Evolutionary conservation across 1,284 basidiomycete species (phyloP).

Genomic region (Cystobasidium pallidum): DNA sequence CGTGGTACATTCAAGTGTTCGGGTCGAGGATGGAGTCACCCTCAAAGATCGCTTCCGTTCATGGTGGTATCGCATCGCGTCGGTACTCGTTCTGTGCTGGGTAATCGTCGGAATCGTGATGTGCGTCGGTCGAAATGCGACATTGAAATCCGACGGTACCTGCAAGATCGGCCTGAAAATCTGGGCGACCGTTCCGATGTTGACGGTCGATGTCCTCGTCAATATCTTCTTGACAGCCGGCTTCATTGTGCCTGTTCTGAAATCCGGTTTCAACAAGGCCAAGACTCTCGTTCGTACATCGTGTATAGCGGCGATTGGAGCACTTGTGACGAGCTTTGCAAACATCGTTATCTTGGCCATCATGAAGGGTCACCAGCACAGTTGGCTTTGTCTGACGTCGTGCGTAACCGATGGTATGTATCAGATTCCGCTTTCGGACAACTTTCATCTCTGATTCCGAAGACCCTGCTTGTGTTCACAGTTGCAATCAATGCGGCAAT

Average conservation of each 20-base stretch:
- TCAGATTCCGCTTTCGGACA: neutral
- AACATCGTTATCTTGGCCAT: constrained; percentile 63
- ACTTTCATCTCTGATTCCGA: too few relatives aligned
- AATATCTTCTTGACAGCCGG: constrained; percentile 60
- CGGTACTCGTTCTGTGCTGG: constrained; percentile 56
- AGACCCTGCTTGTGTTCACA: too few relatives aligned
- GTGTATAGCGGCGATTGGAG: constrained; percentile 60
- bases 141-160: constrained; percentile 56
- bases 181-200: constrained; percentile 57
- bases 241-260: constrained; percentile 61
- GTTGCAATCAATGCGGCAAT: constrained; percentile 45
- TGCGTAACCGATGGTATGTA: constrained; percentile 60
- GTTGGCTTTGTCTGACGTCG: constrained; percentile 64
- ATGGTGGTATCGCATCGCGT: constrained; percentile 57
- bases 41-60: constrained; percentile 54
- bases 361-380: constrained; percentile 62
- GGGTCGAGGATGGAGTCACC: constrained; percentile 50
- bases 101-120: constrained; percentile 55
- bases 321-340: constrained; percentile 57
- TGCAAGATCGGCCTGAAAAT: constrained; percentile 61
- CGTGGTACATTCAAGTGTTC: constrained; percentile 53
- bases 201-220: constrained; percentile 60
- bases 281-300: constrained; percentile 46
- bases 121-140: constrained; percentile 58
- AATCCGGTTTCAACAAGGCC: constrained; percentile 56